Percentiles rank a stretch among this genome's conserved stretches.
These are phyloP conservation scores for Nakazawaea sp. DNA, from an alignment of 805 yeast genomes.

Conservation along the genomic window DNA sequence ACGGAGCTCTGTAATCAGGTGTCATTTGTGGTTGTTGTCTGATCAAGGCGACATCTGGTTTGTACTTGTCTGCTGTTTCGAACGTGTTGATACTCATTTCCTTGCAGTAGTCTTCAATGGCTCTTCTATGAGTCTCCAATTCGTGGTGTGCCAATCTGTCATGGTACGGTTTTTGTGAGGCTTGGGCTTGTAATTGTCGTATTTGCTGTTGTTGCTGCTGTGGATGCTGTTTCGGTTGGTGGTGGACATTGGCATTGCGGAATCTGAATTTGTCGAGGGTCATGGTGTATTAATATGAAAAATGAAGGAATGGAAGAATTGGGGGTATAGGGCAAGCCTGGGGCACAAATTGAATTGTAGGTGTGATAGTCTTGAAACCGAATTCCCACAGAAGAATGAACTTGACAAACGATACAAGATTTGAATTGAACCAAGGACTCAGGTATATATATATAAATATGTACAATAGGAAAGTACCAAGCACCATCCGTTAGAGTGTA, in stretches of 20 bases:
- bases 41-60: conserved; percentile 48
- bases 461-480: no score
- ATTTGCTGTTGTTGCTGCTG: not conserved
- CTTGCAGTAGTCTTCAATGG: conserved; percentile 42
- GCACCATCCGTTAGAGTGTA: no score
- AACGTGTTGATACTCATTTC: conserved; percentile 37
- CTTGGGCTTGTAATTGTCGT: not conserved
- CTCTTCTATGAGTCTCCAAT: conserved; percentile 35
- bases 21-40: conserved; percentile 76
- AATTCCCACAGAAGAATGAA: no score
- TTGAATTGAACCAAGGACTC: no score
- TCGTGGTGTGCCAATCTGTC: conserved; percentile 42
- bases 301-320: not conserved
- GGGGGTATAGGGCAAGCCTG: no score
- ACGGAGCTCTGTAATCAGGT: conserved; percentile 50
- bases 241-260: no score
- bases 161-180: conserved; percentile 29
- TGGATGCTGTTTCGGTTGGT: not conserved
- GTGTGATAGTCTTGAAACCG: no score
- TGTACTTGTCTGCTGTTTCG: conserved; percentile 29
- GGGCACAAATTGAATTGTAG: not conserved
- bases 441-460: no score
- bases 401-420: no score
- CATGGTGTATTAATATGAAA: not conserved
- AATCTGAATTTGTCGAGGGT: conserved; percentile 3